Conservation (phyloP, 805 yeast species). For the Teunomyces lycoperdinae region DNA sequence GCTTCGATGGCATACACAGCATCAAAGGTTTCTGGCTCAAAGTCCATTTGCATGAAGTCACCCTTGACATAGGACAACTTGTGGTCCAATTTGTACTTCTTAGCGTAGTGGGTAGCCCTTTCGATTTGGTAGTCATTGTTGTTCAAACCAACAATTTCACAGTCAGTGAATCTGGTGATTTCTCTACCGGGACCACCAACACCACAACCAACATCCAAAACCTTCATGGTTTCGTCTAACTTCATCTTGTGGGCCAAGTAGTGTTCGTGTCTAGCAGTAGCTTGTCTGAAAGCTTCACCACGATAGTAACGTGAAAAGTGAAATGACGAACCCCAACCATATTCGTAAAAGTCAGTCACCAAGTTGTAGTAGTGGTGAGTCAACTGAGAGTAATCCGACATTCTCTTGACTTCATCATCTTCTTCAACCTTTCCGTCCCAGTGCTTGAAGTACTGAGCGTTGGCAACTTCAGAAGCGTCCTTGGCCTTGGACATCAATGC, state of each 20-base stretch:
- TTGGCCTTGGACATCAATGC: slow-evolving; percentile 79
- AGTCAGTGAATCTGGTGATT: slow-evolving; percentile 86
- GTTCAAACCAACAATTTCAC: slow-evolving; percentile 84
- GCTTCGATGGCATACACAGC: slow-evolving; percentile 99
- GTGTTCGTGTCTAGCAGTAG: slow-evolving; percentile 97
- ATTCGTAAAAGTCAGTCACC: slow-evolving; percentile 97
- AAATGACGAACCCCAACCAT: slow-evolving; percentile 99
- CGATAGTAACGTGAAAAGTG: slow-evolving; percentile 92
- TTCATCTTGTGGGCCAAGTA: slow-evolving; percentile 86
- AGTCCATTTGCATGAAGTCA: slow-evolving; percentile 99
- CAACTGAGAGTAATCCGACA: slow-evolving; percentile 82
- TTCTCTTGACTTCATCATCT: slow-evolving; percentile 69
- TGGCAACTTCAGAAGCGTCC: slow-evolving; percentile 75
- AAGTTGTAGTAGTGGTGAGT: slow-evolving; percentile 96
- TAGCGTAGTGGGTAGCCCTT: slow-evolving; percentile 82
- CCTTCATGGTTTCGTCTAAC: slow-evolving; percentile 74
- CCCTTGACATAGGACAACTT: slow-evolving; percentile 89
- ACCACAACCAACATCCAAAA: slow-evolving; percentile 98
- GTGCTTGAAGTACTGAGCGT: slow-evolving; percentile 88
- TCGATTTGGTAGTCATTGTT: slow-evolving; percentile 96
- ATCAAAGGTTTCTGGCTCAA: slow-evolving; percentile 84
- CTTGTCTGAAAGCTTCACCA: slow-evolving; percentile 93
- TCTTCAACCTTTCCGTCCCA: slow-evolving; percentile 90
- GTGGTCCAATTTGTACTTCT: slow-evolving; percentile 59
- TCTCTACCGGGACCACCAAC: slow-evolving; percentile 99